A percentile compares a stretch with the other conserved stretches of the same genome.
Conservation (phyloP, 768 basidiomycete species). For the Nevesoporus exiguus region DNA sequence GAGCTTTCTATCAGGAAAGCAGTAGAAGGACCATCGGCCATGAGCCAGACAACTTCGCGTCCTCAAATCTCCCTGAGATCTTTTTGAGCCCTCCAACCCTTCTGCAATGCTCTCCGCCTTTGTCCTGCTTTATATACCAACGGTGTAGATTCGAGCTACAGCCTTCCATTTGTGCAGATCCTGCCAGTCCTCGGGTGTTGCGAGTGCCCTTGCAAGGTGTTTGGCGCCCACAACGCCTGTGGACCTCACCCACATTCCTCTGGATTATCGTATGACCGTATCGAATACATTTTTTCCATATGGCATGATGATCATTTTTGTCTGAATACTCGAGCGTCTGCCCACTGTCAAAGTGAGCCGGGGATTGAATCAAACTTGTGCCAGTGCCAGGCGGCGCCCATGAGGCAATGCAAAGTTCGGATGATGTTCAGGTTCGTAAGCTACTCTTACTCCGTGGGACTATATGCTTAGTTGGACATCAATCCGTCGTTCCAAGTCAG, state of each 20-base stretch:
- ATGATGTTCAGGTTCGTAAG: no score
- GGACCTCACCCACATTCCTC: neutral
- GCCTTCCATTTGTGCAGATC: neutral
- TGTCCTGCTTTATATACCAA: constrained; percentile 3
- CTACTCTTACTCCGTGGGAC: no score
- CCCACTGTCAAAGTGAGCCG: no score
- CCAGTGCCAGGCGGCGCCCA: no score
- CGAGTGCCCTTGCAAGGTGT: neutral
- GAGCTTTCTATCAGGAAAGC: constrained; percentile 79
- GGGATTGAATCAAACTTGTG: no score
- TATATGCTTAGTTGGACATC: no score
- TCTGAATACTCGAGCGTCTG: no score
- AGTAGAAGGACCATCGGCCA: constrained; percentile 46
- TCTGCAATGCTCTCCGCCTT: no score
- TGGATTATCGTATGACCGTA: neutral
- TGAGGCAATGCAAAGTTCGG: no score
- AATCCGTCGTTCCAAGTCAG: no score
- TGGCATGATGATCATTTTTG: neutral
- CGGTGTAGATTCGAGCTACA: neutral
- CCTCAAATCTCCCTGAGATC: constrained; percentile 78
- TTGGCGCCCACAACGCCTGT: neutral
- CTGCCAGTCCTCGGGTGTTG: neutral
- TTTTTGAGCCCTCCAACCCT: constrained; percentile 39
- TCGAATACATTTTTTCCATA: neutral
- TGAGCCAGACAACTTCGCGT: constrained; percentile 43